Conservation (phyloP, 164 flowering plant genomes). For the Houttuynia cordata region DNA sequence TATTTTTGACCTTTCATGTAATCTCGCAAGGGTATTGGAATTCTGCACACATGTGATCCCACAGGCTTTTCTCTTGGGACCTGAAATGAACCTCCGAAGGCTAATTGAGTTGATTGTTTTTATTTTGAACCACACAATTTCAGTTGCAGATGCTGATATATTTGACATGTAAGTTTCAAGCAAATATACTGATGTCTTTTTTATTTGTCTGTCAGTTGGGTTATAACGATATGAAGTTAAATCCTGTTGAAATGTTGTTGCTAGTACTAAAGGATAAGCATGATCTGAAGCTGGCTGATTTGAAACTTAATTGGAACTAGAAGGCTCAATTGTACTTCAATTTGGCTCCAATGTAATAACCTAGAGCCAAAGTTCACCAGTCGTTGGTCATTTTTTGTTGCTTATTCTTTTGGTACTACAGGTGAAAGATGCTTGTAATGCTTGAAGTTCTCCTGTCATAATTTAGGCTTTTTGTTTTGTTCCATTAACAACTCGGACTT, state of each 20-base stretch:
- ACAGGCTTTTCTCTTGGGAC: conserved; percentile 68
- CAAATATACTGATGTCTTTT: neutral
- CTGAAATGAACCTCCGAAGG: conserved; percentile 72
- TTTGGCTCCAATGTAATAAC: no score
- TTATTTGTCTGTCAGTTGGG: no score
- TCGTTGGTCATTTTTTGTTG: no score
- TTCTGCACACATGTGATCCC: conserved; percentile 77
- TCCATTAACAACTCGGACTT: no score
- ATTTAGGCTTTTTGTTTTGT: no score
- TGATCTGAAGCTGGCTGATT: neutral
- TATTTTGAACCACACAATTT: conserved; percentile 56
- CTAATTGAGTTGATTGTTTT: conserved; percentile 72
- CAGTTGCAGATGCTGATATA: conserved; percentile 63
- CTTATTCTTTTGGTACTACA: no score
- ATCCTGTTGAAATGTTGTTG: neutral
- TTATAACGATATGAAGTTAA: neutral
- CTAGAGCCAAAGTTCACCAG: no score
- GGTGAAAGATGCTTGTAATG: no score
- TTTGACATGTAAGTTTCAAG: conserved; percentile 64
- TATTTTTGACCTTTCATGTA: conserved; percentile 86
- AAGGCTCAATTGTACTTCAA: no score
- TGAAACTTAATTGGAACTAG: neutral
- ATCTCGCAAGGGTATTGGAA: conserved; percentile 84
- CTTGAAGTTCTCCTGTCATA: no score
- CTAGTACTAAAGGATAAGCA: neutral